A percentile compares a stretch with the other conserved stretches of the same genome.
Conservation (phyloP, 1,284 basidiomycete genomes). For the Cryptococcus sp. region DNA sequence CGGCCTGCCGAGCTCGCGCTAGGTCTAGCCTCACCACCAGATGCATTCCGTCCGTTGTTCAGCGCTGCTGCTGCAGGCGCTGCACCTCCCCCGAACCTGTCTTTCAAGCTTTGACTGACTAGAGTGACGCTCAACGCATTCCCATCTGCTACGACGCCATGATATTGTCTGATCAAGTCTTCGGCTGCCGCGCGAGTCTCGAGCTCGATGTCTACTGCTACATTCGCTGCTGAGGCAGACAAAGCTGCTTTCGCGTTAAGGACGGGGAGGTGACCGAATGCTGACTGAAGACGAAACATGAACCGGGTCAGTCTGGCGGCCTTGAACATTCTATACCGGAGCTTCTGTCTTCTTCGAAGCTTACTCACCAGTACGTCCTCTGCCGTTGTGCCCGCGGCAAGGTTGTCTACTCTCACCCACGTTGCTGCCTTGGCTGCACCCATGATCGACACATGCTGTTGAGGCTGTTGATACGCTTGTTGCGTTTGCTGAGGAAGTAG, state of each 20-base stretch:
- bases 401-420: slow-evolving; percentile 71
- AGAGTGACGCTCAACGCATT: slow-evolving; percentile 67
- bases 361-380: slow-evolving; percentile 70
- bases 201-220: slow-evolving; percentile 71
- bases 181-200: slow-evolving; percentile 65
- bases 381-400: slow-evolving; percentile 74
- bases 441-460: slow-evolving; percentile 63
- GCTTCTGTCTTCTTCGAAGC: not conserved
- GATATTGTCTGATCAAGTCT: slow-evolving; percentile 69
- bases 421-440: slow-evolving; percentile 66
- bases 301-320: not conserved
- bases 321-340: not conserved
- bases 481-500: not conserved
- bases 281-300: slow-evolving; percentile 58
- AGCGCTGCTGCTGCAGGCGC: not conserved
- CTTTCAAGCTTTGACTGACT: slow-evolving; percentile 56
- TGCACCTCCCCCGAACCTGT: slow-evolving; percentile 44
- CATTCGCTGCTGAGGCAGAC: slow-evolving; percentile 43
- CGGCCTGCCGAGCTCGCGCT: slow-evolving; percentile 6
- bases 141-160: slow-evolving; percentile 79
- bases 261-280: slow-evolving; percentile 77
- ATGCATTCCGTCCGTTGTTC: not conserved
- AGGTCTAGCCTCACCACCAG: not conserved
- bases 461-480: not conserved
- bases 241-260: slow-evolving; percentile 58